Evolutionary conservation across 148 eudicot genomes (phyloP).

Genomic region (Simmondsia chinensis): DNA sequence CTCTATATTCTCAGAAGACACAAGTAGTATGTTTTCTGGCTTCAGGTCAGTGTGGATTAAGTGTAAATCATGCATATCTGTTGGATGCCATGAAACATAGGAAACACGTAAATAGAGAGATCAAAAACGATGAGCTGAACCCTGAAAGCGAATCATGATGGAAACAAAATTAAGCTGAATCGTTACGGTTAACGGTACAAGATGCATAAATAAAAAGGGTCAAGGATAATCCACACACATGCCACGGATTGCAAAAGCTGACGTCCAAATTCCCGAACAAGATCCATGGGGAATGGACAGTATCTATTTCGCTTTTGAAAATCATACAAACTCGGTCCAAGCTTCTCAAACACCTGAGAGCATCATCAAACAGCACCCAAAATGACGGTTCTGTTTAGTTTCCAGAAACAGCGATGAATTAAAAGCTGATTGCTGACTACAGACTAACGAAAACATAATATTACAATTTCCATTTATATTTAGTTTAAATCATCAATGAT

Average conservation of each 20-base stretch:
- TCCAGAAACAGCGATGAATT: too few relatives aligned
- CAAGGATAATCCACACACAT: conserved; percentile 72
- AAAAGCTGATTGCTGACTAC: conserved; percentile 17
- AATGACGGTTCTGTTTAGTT: conserved; percentile 31
- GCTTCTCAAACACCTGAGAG: conserved; percentile 96
- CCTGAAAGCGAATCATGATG: too few relatives aligned
- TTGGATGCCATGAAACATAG: conserved; percentile 19
- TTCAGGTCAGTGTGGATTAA: conserved; percentile 92
- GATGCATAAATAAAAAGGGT: conserved; percentile 19
- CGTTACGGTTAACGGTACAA: conserved; percentile 15
- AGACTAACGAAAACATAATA: conserved; percentile 12
- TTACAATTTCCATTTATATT: neutral
- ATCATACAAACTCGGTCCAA: conserved; percentile 97
- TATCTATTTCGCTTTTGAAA: conserved; percentile 78
- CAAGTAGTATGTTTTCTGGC: conserved; percentile 94
- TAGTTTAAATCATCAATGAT: too few relatives aligned
- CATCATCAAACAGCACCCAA: conserved; percentile 48
- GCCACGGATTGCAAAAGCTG: conserved; percentile 97
- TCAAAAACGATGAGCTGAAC: too few relatives aligned
- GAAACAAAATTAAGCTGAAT: conserved; percentile 8
- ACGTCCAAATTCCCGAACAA: conserved; percentile 89
- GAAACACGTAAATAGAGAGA: conserved; percentile 13
- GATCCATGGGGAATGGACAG: conserved; percentile 83
- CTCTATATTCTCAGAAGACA: conserved; percentile 67
- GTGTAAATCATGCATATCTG: conserved; percentile 90